phyloP scores from a whole-genome alignment of 2,329 filamentous ascomycete genomes.

The Cercospora citrullina region DNA sequence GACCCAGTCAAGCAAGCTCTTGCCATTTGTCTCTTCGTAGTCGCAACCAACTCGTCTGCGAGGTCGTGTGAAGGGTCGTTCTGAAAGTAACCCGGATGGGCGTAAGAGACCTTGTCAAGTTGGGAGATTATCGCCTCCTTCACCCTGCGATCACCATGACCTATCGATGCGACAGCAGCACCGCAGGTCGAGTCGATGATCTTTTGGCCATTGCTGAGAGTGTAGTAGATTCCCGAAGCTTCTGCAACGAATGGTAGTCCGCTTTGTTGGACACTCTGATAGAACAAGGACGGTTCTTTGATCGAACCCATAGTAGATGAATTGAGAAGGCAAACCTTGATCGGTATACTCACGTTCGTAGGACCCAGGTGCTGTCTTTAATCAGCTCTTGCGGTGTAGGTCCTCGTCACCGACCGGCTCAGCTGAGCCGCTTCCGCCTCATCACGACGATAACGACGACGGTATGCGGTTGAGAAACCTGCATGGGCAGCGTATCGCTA shows the following conservation, averaged over 20 bases:
- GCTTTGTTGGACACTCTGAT: conserved; percentile 3
- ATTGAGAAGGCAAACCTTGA: neutral
- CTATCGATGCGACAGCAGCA: conserved; percentile 24
- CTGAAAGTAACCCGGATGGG: conserved; percentile 57
- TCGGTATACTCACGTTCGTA: neutral
- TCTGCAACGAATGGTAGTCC: conserved; percentile 44
- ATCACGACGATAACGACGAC: neutral
- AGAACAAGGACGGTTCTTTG: neutral
- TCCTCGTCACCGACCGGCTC: neutral
- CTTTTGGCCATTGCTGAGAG: conserved; percentile 19
- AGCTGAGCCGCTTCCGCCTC: neutral
- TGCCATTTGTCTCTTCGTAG: conserved; percentile 8
- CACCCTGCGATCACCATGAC: conserved; percentile 42
- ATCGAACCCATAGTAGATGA: neutral
- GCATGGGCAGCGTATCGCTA: neutral
- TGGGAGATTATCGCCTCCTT: conserved; percentile 59
- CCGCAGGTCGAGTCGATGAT: conserved; percentile 26
- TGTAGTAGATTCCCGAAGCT: conserved; percentile 37
- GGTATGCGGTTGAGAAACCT: neutral
- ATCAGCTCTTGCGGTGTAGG: neutral
- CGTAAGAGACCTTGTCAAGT: conserved; percentile 57
- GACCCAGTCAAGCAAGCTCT: conserved; percentile 8
- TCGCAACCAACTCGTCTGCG: conserved; percentile 35
- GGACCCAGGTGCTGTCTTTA: neutral
- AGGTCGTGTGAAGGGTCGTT: conserved; percentile 54